These are phyloP conservation scores for Symbiodinium natans DNA, from an alignment of 73 alveolate species.

Conservation along the genomic window DNA sequence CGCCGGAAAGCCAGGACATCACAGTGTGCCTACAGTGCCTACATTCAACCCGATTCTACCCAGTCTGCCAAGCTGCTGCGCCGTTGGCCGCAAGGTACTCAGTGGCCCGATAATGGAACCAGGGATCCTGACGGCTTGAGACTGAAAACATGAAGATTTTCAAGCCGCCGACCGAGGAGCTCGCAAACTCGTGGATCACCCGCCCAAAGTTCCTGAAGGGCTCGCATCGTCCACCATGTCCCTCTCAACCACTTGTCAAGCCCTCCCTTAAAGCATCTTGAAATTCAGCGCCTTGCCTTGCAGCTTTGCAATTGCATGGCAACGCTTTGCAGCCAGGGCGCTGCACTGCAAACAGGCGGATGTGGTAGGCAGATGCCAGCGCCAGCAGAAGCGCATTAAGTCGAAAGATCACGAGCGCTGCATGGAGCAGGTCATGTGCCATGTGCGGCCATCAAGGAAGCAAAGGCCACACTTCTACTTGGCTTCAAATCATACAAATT, in stretches of 20 bases:
- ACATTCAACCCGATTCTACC: background rate
- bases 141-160: no score
- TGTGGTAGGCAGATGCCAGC: constrained; percentile 21
- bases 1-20: background rate
- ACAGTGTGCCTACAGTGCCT: background rate
- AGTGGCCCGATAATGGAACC: constrained; percentile 91
- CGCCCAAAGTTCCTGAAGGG: background rate
- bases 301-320: no score
- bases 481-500: background rate
- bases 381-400: constrained; percentile 30
- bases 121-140: constrained; percentile 32
- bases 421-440: background rate
- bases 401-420: constrained; percentile 17
- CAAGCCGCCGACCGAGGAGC: background rate
- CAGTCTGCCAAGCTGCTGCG: background rate
- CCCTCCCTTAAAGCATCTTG: no score
- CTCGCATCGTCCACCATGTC: no score
- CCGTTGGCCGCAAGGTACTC: constrained; percentile 69
- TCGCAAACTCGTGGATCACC: constrained; percentile 69
- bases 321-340: constrained; percentile 18
- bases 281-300: no score
- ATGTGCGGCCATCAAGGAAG: constrained; percentile 4
- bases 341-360: constrained; percentile 74
- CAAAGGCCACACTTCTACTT: background rate
- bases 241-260: no score